Percentiles rank a stretch among this genome's conserved stretches.
These are phyloP conservation scores for Globisporangium abappressorium DNA, from an alignment of 352 stramenopile genomes.

Conservation along the genomic window DNA sequence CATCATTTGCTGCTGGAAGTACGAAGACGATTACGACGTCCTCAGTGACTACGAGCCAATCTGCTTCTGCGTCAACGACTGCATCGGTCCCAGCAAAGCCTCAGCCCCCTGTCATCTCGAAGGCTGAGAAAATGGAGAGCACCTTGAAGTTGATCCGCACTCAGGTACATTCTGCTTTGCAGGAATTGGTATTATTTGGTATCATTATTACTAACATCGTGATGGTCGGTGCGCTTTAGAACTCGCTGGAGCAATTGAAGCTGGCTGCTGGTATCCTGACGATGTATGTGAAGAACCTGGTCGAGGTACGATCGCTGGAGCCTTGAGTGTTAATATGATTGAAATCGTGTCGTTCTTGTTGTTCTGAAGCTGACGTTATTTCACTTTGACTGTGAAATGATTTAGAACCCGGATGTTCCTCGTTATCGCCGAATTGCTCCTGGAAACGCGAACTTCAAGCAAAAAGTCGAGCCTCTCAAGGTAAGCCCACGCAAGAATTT, in stretches of 20 bases:
- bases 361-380: not conserved
- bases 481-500: conserved; percentile 22
- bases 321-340: not conserved
- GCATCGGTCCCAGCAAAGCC: not conserved
- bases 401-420: conserved; percentile 74
- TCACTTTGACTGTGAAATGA: conserved; percentile 3
- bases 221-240: conserved; percentile 32
- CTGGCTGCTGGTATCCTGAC: conserved; percentile 65
- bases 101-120: conserved; percentile 18
- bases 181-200: not conserved
- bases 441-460: conserved; percentile 82
- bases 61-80: not conserved
- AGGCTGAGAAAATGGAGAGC: conserved; percentile 41
- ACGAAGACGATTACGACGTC: not conserved
- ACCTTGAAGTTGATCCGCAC: conserved; percentile 48
- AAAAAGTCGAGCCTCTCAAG: conserved; percentile 80
- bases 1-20: not conserved
- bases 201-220: not conserved
- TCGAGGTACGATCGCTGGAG: conserved; percentile 43
- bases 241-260: conserved; percentile 67
- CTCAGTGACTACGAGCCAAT: not conserved
- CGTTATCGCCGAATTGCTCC: conserved; percentile 76
- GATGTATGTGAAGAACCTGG: conserved; percentile 87
- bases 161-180: conserved; percentile 28
- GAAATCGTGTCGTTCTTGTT: not conserved